phyloP scores from a whole-genome alignment of 176 grass and related monocot species.

The Oryza nivara region DNA sequence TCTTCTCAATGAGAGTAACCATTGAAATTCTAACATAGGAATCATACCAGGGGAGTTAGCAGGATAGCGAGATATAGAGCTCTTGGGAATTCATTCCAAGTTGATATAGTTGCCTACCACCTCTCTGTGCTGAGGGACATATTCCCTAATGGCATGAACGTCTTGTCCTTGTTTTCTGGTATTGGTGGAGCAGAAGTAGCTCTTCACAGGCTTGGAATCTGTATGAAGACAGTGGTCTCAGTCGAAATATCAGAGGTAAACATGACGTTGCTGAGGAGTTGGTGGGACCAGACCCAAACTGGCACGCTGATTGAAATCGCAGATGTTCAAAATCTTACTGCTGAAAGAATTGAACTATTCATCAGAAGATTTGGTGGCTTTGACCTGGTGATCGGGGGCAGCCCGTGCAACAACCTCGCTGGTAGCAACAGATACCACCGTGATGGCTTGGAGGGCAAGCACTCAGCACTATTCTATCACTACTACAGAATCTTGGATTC shows the following conservation, averaged over 20 bases:
- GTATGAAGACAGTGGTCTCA: constrained; percentile 64
- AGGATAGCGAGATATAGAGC: constrained; percentile 72
- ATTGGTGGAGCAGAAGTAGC: constrained; percentile 97
- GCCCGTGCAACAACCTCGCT: too few species aligned
- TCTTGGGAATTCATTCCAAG: constrained; percentile 87
- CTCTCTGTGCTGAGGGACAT: constrained; percentile 67
- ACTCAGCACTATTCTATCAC: constrained; percentile 73
- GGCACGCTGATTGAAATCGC: constrained; percentile 61
- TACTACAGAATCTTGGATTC: constrained; percentile 58
- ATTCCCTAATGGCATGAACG: constrained; percentile 75
- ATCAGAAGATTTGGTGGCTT: constrained; percentile 25
- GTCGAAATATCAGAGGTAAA: constrained; percentile 76
- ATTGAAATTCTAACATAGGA: background rate
- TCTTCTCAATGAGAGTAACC: too few species aligned
- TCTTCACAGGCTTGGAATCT: constrained; percentile 73
- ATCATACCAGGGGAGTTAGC: constrained; percentile 76
- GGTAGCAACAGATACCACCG: constrained; percentile 18
- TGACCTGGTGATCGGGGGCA: constrained; percentile 21
- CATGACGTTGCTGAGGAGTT: constrained; percentile 56
- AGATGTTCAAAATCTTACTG: constrained; percentile 56
- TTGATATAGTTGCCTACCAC: constrained; percentile 80
- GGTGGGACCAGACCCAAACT: constrained; percentile 88
- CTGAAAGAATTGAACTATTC: constrained; percentile 37
- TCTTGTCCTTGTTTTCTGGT: constrained; percentile 80
- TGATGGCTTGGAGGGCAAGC: constrained; percentile 76